Conservation (phyloP, 169 alveolate species). For the Prorocentrum cordatum region DNA sequence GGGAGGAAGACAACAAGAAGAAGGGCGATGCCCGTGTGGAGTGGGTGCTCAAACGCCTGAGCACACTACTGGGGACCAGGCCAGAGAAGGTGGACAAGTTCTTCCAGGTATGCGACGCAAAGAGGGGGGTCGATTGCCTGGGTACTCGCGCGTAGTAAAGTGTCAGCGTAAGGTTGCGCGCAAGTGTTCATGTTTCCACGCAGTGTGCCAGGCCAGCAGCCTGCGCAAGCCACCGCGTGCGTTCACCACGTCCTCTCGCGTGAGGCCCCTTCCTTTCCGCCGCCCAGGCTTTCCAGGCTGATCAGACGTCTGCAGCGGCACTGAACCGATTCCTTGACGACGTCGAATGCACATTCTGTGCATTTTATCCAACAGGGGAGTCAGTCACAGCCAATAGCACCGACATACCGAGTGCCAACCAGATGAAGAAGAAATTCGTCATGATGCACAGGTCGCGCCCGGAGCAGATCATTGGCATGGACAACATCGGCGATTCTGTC, state of each 20-base stretch:
- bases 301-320: slow-evolving; percentile 40
- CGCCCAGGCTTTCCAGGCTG: slow-evolving; percentile 31
- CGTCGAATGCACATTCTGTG: slow-evolving; percentile 30
- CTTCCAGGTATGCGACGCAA: too few relatives aligned
- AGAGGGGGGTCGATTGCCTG: too few relatives aligned
- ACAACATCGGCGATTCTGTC: slow-evolving; percentile 24
- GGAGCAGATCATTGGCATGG: slow-evolving; percentile 17
- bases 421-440: slow-evolving; percentile 66
- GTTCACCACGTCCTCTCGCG: too few relatives aligned
- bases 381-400: slow-evolving; percentile 29
- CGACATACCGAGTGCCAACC: slow-evolving; percentile 60
- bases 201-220: too few relatives aligned
- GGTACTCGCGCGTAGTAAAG: too few relatives aligned
- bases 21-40: too few relatives aligned
- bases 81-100: slow-evolving; percentile 34
- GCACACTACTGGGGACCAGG: slow-evolving; percentile 24
- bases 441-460: slow-evolving; percentile 56
- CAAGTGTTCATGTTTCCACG: too few relatives aligned
- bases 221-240: too few relatives aligned
- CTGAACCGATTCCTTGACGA: slow-evolving; percentile 58
- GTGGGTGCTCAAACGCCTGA: too few relatives aligned
- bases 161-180: too few relatives aligned
- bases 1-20: too few relatives aligned
- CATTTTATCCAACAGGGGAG: slow-evolving; percentile 60
- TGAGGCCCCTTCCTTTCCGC: too few relatives aligned